These are phyloP conservation scores for Vigna unguiculata DNA, from an alignment of 306 rosid species.

Conservation along the genomic window DNA sequence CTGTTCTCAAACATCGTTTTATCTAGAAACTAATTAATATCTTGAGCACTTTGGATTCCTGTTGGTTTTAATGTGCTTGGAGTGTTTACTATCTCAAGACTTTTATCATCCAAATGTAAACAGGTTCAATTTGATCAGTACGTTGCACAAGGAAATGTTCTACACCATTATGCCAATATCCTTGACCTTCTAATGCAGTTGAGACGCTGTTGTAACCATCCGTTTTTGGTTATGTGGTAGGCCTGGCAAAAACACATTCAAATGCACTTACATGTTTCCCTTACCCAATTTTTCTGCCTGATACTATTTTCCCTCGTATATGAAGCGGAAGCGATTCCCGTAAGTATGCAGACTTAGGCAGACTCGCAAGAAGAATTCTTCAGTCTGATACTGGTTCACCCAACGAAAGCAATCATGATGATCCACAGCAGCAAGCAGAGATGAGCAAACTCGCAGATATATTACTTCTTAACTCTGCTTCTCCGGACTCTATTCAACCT, in stretches of 20 bases:
- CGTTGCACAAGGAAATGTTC: conserved; percentile 84
- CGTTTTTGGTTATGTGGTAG: conserved; percentile 80
- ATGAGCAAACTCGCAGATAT: conserved; percentile 64
- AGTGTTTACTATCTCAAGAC: background rate
- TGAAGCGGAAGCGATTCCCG: conserved; percentile 50
- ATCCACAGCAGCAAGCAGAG: conserved; percentile 59
- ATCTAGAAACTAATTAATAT: conserved; percentile 5
- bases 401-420: conserved; percentile 41
- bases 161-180: conserved; percentile 76
- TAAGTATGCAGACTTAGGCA: conserved; percentile 51
- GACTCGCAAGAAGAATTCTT: conserved; percentile 45
- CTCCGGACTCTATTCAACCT: conserved; percentile 50
- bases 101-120: conserved; percentile 37
- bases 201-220: conserved; percentile 94
- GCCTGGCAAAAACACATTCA: conserved; percentile 26
- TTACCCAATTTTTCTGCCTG: background rate
- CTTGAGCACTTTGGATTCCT: too few species aligned
- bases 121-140: conserved; percentile 88
- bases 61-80: background rate
- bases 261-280: conserved; percentile 3
- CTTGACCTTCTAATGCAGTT: conserved; percentile 85
- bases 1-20: background rate
- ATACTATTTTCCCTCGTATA: conserved; percentile 30
- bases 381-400: conserved; percentile 35
- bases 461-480: conserved; percentile 53